phyloP scores from a whole-genome alignment of 2,329 filamentous ascomycete species.

The Alternaria ventricosa region DNA sequence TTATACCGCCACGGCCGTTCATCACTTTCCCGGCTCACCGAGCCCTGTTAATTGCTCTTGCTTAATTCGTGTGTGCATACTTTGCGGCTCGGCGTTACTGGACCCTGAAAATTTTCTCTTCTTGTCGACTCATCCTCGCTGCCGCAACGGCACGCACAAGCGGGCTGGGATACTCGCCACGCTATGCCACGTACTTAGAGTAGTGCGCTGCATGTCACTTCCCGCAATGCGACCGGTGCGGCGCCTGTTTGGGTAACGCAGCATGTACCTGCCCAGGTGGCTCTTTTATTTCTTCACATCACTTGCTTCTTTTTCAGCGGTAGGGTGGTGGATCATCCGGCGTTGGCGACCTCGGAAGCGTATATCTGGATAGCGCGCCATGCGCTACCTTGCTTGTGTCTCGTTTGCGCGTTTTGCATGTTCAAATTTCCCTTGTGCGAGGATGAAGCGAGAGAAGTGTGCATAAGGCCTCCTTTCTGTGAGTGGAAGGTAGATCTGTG shows the following conservation, averaged over 20 bases:
- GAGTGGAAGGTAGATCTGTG: neutral
- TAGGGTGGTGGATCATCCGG: constrained; percentile 4
- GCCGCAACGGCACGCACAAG: constrained; percentile 10
- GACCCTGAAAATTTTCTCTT: constrained; percentile 19
- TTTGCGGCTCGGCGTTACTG: neutral
- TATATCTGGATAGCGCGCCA: neutral
- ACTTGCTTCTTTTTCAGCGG: constrained; percentile 8
- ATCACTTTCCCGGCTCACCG: neutral
- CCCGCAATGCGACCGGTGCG: neutral
- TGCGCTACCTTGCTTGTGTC: constrained; percentile 6
- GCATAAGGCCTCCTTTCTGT: neutral
- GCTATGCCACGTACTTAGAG: neutral
- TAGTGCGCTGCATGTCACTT: constrained; percentile 6
- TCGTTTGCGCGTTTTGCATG: constrained; percentile 8
- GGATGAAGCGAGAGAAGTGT: constrained; percentile 16
- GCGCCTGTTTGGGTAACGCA: neutral
- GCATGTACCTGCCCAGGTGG: constrained; percentile 5
- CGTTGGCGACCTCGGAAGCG: constrained; percentile 5
- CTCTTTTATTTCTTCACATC: constrained; percentile 10
- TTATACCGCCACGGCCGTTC: constrained; percentile 6
- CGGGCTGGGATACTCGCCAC: constrained; percentile 34
- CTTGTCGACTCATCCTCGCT: constrained; percentile 21
- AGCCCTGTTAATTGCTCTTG: neutral
- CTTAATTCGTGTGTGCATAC: neutral
- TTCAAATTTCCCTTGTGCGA: constrained; percentile 14